Percentiles rank a stretch among this genome's conserved stretches.
Evolutionary conservation across 1,284 basidiomycete genomes (phyloP).

Genomic region (Serendipita sp.): DNA sequence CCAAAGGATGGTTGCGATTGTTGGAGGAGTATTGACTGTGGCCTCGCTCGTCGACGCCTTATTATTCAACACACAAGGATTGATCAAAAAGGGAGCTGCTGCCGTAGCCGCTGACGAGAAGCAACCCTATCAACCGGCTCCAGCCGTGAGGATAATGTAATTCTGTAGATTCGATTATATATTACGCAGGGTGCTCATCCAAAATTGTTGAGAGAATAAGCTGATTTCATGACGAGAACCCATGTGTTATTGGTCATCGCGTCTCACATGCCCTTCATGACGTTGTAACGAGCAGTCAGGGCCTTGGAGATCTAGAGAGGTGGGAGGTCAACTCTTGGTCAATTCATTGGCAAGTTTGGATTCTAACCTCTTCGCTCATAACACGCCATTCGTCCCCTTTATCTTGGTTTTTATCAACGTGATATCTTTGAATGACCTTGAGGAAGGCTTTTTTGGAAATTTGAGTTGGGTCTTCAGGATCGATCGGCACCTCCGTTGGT

Average conservation of each 20-base stretch:
- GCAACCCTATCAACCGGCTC: conserved; percentile 11
- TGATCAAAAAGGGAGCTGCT: conserved; percentile 45
- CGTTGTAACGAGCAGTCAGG: neutral
- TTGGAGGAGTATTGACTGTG: conserved; percentile 92
- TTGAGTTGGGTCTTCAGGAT: neutral
- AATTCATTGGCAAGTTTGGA: neutral
- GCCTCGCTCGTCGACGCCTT: conserved; percentile 83
- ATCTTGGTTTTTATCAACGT: neutral
- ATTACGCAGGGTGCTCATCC: too few species aligned
- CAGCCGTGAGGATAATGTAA: conserved; percentile 37
- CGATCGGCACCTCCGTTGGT: neutral
- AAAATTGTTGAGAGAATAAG: neutral
- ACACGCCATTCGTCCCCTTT: conserved; percentile 5
- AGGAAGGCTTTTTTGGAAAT: neutral
- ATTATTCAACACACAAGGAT: conserved; percentile 62
- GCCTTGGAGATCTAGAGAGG: neutral
- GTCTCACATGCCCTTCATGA: neutral
- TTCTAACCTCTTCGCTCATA: conserved; percentile 1
- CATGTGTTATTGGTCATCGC: neutral
- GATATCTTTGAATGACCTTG: neutral
- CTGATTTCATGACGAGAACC: neutral
- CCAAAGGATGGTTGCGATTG: conserved; percentile 83
- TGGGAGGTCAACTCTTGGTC: neutral
- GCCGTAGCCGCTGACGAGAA: conserved; percentile 24
- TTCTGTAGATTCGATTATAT: neutral